Conservation (phyloP, 495 filamentous ascomycete genomes). For the Barbatosphaeria neglecta region DNA sequence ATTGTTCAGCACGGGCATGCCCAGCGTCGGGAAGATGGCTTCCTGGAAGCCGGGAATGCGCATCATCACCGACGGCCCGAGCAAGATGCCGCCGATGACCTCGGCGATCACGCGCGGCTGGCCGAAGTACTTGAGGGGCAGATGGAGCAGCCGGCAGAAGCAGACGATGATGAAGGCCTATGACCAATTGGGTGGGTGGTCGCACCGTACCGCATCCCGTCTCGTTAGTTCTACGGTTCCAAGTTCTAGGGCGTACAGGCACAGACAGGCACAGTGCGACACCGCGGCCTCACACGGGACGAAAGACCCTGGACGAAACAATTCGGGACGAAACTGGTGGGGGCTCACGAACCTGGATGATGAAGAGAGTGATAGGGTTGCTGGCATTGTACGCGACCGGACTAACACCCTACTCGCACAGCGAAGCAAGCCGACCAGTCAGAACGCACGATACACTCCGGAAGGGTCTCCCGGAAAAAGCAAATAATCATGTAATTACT, state of each 20-base stretch:
- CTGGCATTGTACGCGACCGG: slow-evolving; percentile 58
- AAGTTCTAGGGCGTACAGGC: too few relatives aligned
- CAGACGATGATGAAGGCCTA: slow-evolving; percentile 84
- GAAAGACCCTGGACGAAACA: background rate
- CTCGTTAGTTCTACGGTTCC: too few relatives aligned
- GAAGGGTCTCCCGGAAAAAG: too few relatives aligned
- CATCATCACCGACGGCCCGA: slow-evolving; percentile 81
- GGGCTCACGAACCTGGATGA: slow-evolving; percentile 62
- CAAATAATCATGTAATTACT: too few relatives aligned
- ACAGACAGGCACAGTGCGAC: background rate
- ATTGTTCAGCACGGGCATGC: slow-evolving; percentile 64
- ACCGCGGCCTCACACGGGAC: background rate
- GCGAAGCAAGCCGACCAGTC: too few relatives aligned
- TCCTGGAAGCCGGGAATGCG: slow-evolving; percentile 69
- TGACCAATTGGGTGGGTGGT: slow-evolving; percentile 1
- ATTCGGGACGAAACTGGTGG: too few relatives aligned
- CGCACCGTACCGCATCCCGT: too few relatives aligned
- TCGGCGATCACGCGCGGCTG: slow-evolving; percentile 55
- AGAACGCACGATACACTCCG: too few relatives aligned
- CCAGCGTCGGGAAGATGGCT: slow-evolving; percentile 63
- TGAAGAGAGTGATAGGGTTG: slow-evolving; percentile 88
- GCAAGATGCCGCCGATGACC: slow-evolving; percentile 83
- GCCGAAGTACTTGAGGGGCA: slow-evolving; percentile 7
- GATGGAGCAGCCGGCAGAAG: slow-evolving; percentile 65
- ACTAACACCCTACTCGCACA: slow-evolving; percentile 40